Evolutionary conservation across 73 alveolate genomes (phyloP).

Genomic region (Paramecium octaurelia): DNA sequence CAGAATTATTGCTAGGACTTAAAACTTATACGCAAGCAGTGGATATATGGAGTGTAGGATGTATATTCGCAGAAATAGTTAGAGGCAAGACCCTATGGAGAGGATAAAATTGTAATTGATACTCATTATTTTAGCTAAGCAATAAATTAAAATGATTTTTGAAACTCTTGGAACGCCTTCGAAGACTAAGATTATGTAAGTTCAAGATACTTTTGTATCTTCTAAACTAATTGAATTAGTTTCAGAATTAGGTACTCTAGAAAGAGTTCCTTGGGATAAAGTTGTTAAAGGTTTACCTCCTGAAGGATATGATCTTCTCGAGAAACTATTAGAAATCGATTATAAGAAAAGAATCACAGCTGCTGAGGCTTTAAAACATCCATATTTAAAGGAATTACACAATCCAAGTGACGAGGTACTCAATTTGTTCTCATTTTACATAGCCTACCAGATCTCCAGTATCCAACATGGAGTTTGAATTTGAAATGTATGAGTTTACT

Average conservation of each 20-base stretch:
- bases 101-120: conserved; percentile 32
- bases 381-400: conserved; percentile 43
- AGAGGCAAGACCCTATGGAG: conserved; percentile 31
- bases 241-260: neutral
- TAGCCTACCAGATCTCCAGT: conserved; percentile 53
- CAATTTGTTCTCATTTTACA: neutral
- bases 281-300: conserved; percentile 20
- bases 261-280: neutral
- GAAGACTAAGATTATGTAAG: neutral
- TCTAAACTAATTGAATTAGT: neutral
- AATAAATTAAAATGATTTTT: conserved; percentile 19
- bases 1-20: conserved; percentile 44
- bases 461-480: conserved; percentile 42
- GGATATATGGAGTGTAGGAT: conserved; percentile 62
- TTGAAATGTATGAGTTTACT: conserved; percentile 55
- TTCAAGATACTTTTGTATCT: conserved; percentile 2
- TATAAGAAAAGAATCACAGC: conserved; percentile 64
- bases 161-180: conserved; percentile 51
- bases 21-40: conserved; percentile 57
- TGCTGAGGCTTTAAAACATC: conserved; percentile 67
- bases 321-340: conserved; percentile 58
- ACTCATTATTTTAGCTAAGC: neutral
- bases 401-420: conserved; percentile 40
- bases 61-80: conserved; percentile 54
- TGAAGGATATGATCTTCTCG: conserved; percentile 63